Evolutionary conservation across 2,329 filamentous ascomycete genomes (phyloP).

Genomic region (Aureobasidium sp.): DNA sequence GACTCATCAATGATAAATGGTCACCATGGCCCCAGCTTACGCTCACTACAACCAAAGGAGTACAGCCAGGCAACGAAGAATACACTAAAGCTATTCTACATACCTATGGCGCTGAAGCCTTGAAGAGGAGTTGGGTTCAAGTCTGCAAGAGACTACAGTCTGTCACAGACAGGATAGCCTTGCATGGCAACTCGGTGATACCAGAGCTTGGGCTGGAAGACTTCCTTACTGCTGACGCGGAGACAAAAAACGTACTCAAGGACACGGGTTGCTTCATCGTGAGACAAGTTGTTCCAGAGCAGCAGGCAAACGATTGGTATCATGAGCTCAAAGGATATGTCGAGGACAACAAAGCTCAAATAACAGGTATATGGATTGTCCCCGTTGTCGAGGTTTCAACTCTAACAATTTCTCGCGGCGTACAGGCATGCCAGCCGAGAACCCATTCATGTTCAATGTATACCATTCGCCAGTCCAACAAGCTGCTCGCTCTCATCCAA

Average conservation of each 20-base stretch:
- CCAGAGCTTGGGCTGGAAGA: neutral
- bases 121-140: constrained; percentile 1
- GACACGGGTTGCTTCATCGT: constrained; percentile 4
- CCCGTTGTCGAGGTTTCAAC: neutral
- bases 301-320: constrained; percentile 1
- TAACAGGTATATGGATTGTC: neutral
- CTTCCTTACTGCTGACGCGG: neutral
- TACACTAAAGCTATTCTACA: neutral
- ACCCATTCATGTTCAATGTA: neutral
- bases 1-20: neutral
- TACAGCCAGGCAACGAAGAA: neutral
- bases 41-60: neutral
- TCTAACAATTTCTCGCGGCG: neutral
- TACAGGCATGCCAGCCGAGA: constrained; percentile 1
- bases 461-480: constrained; percentile 4
- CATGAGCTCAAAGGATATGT: constrained; percentile 2
- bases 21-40: constrained; percentile 1
- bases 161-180: constrained; percentile 21
- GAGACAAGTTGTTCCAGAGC: neutral
- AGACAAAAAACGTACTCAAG: neutral
- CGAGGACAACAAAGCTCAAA: neutral
- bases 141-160: neutral
- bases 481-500: constrained; percentile 7
- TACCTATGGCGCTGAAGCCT: neutral
- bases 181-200: neutral